Conservation (phyloP, 306 rosid species). For the Pyrus pyrifolia region DNA sequence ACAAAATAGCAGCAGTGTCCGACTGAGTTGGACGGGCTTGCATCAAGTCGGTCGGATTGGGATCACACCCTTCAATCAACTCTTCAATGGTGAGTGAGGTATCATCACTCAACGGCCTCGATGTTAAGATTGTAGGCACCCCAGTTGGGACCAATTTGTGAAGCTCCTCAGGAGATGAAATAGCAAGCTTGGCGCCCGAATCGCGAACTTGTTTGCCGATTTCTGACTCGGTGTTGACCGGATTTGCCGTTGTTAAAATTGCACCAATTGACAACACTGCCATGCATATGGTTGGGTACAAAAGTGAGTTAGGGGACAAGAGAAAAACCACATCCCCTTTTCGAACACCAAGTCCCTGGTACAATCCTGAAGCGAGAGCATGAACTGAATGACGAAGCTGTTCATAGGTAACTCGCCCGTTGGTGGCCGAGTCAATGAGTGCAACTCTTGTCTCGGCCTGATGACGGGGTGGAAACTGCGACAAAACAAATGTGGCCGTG, state of each 20-base stretch:
- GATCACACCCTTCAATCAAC: slow-evolving; percentile 53
- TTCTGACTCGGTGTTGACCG: slow-evolving; percentile 60
- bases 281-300: slow-evolving; percentile 60
- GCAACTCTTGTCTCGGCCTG: slow-evolving; percentile 54
- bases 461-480: slow-evolving; percentile 54
- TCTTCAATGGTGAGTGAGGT: slow-evolving; percentile 47
- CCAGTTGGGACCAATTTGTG: slow-evolving; percentile 55
- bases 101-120: slow-evolving; percentile 12
- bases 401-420: slow-evolving; percentile 42
- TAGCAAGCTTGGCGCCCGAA: slow-evolving; percentile 65
- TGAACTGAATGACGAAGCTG: slow-evolving; percentile 43
- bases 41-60: slow-evolving; percentile 33
- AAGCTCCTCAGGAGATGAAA: slow-evolving; percentile 60
- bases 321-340: slow-evolving; percentile 75
- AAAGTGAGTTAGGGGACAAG: slow-evolving; percentile 57
- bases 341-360: slow-evolving; percentile 51
- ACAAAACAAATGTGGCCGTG: slow-evolving; percentile 51
- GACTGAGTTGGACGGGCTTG: slow-evolving; percentile 39
- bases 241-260: slow-evolving; percentile 66
- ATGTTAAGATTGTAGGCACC: slow-evolving; percentile 51
- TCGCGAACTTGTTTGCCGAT: slow-evolving; percentile 60
- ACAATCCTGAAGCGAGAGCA: slow-evolving; percentile 63
- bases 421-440: slow-evolving; percentile 49
- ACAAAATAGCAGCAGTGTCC: slow-evolving; percentile 76
- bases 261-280: slow-evolving; percentile 78